A percentile compares a stretch with the other conserved stretches of the same genome.
Conservation (phyloP, 2,329 filamentous ascomycete species). For the Ceratocystis diversiconidia region DNA sequence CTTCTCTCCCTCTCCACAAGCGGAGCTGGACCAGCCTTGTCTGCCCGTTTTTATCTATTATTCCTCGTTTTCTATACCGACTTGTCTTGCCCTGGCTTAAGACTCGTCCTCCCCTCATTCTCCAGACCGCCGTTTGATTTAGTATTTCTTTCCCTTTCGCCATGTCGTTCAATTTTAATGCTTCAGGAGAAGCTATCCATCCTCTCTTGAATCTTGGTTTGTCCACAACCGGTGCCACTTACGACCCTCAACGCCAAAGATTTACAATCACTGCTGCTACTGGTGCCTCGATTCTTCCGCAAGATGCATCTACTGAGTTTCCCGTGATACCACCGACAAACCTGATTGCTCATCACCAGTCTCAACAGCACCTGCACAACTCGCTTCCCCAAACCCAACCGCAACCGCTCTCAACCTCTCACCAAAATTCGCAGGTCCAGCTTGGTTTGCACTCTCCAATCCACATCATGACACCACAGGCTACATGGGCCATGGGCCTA, state of each 20-base stretch:
- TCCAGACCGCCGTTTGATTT: conserved; percentile 15
- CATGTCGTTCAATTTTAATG: conserved; percentile 18
- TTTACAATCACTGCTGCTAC: conserved; percentile 12
- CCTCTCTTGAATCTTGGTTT: conserved; percentile 13
- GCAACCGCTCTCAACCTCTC: conserved; percentile 23
- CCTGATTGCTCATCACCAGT: conserved; percentile 7
- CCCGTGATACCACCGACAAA: conserved; percentile 14
- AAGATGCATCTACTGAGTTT: conserved; percentile 21
- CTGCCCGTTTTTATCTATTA: conserved; percentile 9
- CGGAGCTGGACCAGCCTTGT: conserved; percentile 6
- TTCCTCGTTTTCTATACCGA: conserved; percentile 10
- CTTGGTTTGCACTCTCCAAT: conserved; percentile 14
- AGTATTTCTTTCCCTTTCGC: conserved; percentile 13
- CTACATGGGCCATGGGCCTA: conserved; percentile 38
- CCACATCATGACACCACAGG: conserved; percentile 26
- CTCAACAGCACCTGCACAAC: conserved; percentile 9
- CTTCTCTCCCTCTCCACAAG: neutral
- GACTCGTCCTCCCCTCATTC: conserved; percentile 13
- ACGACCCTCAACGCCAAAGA: conserved; percentile 24
- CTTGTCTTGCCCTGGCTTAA: conserved; percentile 12
- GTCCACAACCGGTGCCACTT: conserved; percentile 9
- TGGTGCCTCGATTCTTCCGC: conserved; percentile 5
- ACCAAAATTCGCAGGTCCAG: conserved; percentile 12
- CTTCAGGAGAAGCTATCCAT: conserved; percentile 14
- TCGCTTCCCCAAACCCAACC: conserved; percentile 23